A percentile compares a stretch with the other conserved stretches of the same genome.
Conservation (phyloP, 2,329 filamentous ascomycete species). For the Stachybotrys chartarum region DNA sequence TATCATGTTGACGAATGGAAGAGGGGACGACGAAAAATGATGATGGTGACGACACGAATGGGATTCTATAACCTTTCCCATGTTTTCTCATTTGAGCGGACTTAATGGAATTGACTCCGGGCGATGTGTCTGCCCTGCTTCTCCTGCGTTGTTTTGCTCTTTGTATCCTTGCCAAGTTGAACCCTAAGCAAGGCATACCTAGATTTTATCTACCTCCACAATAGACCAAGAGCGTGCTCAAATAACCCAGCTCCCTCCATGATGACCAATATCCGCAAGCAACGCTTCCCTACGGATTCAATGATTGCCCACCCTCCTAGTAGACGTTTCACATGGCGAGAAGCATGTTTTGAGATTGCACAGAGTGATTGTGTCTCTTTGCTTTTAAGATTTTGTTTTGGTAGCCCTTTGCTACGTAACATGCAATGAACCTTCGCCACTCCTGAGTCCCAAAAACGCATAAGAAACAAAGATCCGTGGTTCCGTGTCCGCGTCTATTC, state of each 20-base stretch:
- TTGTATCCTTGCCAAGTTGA: too few relatives aligned
- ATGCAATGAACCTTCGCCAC: constrained; percentile 58
- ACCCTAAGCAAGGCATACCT: neutral
- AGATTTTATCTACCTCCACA: neutral
- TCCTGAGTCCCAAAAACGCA: constrained; percentile 56
- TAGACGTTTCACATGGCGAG: constrained; percentile 2
- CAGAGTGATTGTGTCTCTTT: constrained; percentile 23
- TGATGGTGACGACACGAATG: neutral
- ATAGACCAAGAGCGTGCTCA: neutral
- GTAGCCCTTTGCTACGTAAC: constrained; percentile 48
- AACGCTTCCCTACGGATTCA: too few relatives aligned
- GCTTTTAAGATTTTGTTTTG: constrained; percentile 30
- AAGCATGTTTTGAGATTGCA: constrained; percentile 12
- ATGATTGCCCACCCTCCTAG: neutral
- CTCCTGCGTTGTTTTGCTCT: too few relatives aligned
- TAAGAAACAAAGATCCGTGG: constrained; percentile 40
- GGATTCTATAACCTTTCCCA: neutral
- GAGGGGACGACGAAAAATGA: neutral
- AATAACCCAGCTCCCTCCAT: neutral
- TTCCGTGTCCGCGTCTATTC: constrained; percentile 39
- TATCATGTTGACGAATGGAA: neutral
- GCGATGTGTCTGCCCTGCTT: too few relatives aligned
- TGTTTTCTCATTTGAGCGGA: neutral
- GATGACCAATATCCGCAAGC: neutral
- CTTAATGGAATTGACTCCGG: too few relatives aligned